Conservation (phyloP, 768 basidiomycete genomes). For the Suillus lakei region DNA sequence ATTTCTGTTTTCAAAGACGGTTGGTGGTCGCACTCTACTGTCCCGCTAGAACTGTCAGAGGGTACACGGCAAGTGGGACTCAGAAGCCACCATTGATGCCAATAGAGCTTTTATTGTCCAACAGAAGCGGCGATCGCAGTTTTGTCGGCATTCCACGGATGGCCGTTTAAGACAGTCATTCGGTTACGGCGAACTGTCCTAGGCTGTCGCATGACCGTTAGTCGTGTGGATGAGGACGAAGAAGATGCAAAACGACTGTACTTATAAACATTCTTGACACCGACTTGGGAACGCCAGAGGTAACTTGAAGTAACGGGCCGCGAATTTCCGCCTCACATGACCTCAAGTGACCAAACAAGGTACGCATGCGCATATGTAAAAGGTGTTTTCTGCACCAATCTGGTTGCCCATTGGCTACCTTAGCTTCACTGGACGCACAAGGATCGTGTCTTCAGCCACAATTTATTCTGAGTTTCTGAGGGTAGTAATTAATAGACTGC, state of each 20-base stretch:
- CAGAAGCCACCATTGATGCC: background rate
- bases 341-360: background rate
- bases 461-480: background rate
- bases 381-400: background rate
- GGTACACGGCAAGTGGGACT: conserved; percentile 4
- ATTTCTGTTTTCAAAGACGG: conserved; percentile 4
- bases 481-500: background rate
- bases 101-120: conserved; percentile 10
- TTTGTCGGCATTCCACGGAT: conserved; percentile 9
- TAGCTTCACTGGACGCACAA: background rate
- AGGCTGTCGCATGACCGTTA: conserved; percentile 13
- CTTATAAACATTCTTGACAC: background rate
- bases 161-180: conserved; percentile 1
- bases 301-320: background rate
- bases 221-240: conserved; percentile 14
- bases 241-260: background rate
- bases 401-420: background rate
- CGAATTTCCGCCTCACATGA: background rate
- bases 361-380: too few species aligned
- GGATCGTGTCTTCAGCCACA: background rate
- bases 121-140: background rate
- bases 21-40: background rate
- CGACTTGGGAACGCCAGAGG: background rate
- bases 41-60: background rate
- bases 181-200: background rate